Evolutionary conservation across 495 filamentous ascomycete species (phyloP).

Genomic region (Xylaria longipes): DNA sequence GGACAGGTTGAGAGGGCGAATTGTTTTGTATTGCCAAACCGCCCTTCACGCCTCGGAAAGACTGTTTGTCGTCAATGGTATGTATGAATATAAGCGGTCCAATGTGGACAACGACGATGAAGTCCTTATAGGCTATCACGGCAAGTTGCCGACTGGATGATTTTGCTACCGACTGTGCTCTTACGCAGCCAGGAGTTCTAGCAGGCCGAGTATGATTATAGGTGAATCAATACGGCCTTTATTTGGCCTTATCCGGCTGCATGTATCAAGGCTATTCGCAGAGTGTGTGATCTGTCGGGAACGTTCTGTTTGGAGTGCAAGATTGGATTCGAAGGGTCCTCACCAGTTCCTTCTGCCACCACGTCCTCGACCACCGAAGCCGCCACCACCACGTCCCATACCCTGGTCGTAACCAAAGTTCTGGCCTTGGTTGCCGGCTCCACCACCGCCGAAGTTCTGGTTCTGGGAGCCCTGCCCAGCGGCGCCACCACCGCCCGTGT

Average conservation of each 20-base stretch:
- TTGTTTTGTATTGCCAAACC: neutral
- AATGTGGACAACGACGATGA: neutral
- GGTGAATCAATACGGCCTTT: neutral
- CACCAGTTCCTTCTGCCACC: conserved; percentile 46
- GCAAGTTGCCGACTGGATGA: neutral
- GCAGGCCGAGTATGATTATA: neutral
- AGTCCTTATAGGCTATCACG: neutral
- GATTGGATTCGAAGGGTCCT: neutral
- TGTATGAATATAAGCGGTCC: neutral
- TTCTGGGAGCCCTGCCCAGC: conserved; percentile 53
- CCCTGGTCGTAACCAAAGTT: conserved; percentile 63
- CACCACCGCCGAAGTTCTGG: conserved; percentile 50
- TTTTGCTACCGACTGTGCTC: neutral
- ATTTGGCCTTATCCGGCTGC: neutral
- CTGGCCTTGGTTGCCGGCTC: conserved; percentile 56
- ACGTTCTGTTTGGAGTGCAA: neutral
- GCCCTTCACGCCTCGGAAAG: neutral
- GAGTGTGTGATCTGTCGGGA: neutral
- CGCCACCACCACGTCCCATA: conserved; percentile 54
- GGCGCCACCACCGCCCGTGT: conserved; percentile 43
- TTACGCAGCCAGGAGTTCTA: neutral
- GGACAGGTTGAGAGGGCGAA: neutral
- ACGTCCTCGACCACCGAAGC: conserved; percentile 52
- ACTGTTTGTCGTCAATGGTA: neutral
- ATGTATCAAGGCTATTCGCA: neutral